phyloP scores from a whole-genome alignment of 1,284 basidiomycete genomes.

The Leucoagaricus sp. region DNA sequence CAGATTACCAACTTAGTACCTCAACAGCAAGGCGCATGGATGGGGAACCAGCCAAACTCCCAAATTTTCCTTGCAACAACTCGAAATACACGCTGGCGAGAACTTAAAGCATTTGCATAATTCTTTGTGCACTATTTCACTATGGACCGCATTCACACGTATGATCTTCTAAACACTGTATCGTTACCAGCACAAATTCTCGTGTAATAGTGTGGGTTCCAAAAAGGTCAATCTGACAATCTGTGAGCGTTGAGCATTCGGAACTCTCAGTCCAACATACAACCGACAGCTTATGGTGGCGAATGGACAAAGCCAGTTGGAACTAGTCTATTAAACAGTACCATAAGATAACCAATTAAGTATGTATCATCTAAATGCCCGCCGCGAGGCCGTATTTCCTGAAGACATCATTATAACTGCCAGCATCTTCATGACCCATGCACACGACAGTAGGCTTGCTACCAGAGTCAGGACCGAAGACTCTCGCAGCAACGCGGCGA shows the following conservation, averaged over 20 bases:
- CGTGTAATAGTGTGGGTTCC: too few species aligned
- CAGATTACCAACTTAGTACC: constrained; percentile 69
- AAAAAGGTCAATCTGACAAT: too few species aligned
- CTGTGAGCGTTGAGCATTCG: too few species aligned
- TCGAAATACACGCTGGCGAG: constrained; percentile 61
- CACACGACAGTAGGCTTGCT: constrained; percentile 70
- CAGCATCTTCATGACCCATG: constrained; percentile 74
- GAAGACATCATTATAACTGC: constrained; percentile 59
- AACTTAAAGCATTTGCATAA: constrained; percentile 24
- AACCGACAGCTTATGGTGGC: background rate
- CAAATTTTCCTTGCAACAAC: constrained; percentile 69
- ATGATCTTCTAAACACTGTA: constrained; percentile 1
- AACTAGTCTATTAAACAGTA: constrained; percentile 11
- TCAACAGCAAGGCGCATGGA: constrained; percentile 64
- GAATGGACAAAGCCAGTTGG: background rate
- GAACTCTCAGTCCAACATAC: too few species aligned
- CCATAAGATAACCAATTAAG: background rate
- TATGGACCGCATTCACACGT: too few species aligned
- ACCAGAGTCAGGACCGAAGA: constrained; percentile 66
- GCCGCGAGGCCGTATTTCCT: constrained; percentile 66
- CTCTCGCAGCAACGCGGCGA: constrained; percentile 69
- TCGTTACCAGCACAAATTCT: too few species aligned
- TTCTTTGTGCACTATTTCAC: background rate
- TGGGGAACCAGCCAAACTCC: constrained; percentile 48
- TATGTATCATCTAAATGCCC: constrained; percentile 13